A percentile compares a stretch with the other conserved stretches of the same genome.
Conservation (phyloP, 1,139 yeast genomes). For the Scheffersomyces illinoinensis region DNA sequence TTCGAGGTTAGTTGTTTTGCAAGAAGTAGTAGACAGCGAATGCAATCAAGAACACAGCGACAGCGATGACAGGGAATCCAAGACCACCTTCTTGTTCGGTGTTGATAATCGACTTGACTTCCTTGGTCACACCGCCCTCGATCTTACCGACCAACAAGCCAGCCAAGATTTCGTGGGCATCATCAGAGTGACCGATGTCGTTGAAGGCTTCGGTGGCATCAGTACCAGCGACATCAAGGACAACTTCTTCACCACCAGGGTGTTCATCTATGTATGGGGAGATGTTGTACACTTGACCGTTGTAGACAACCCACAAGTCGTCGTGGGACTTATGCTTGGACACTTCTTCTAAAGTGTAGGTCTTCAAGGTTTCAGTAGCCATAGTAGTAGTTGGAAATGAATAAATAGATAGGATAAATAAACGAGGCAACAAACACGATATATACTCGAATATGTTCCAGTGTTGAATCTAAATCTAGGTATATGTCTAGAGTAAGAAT, state of each 20-base stretch:
- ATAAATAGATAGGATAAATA: not conserved
- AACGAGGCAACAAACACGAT: not conserved
- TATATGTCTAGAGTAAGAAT: not conserved
- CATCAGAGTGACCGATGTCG: conserved; percentile 97
- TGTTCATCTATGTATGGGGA: conserved; percentile 89
- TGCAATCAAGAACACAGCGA: conserved; percentile 13
- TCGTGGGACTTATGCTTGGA: conserved; percentile 73
- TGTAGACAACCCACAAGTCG: conserved; percentile 88
- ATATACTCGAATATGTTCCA: not conserved
- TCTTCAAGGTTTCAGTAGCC: conserved; percentile 15
- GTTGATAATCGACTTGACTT: conserved; percentile 22
- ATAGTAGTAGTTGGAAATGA: not conserved
- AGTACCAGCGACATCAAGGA: conserved; percentile 84
- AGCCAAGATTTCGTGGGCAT: conserved; percentile 77
- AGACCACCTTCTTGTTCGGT: conserved; percentile 26
- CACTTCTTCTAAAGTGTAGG: conserved; percentile 60
- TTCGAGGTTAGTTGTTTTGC: not conserved
- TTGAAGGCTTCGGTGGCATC: conserved; percentile 95
- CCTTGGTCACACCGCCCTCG: conserved; percentile 44
- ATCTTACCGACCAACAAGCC: conserved; percentile 67
- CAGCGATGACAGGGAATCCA: conserved; percentile 29
- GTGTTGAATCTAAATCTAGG: not conserved
- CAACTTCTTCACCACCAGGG: conserved; percentile 98
- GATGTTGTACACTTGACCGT: conserved; percentile 88
- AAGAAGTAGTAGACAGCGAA: conserved; percentile 16